Evolutionary conservation across 441 rosid genomes (phyloP).

Genomic region (Brassica balearica): DNA sequence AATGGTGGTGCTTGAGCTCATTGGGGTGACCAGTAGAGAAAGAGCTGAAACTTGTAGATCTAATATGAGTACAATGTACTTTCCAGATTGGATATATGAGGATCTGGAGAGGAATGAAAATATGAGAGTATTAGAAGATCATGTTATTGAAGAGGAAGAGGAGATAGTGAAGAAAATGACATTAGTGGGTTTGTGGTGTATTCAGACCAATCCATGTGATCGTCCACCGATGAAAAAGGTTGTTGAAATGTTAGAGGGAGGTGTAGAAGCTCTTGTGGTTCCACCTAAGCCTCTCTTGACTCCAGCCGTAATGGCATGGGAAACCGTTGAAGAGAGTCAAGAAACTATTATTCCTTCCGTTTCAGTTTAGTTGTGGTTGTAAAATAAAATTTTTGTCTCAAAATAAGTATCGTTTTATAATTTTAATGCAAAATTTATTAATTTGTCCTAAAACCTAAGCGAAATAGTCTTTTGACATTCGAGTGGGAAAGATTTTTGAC

Average conservation of each 20-base stretch:
- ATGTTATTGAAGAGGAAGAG: constrained; percentile 29
- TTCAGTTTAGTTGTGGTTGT: too few species aligned
- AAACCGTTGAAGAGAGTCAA: constrained; percentile 12
- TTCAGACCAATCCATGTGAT: constrained; percentile 48
- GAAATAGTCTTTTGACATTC: too few species aligned
- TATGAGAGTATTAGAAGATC: constrained; percentile 15
- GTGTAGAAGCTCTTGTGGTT: constrained; percentile 40
- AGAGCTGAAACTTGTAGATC: not conserved
- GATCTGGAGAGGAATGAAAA: constrained; percentile 30
- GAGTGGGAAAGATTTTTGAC: too few species aligned
- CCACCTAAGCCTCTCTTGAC: constrained; percentile 53
- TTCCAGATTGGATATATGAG: constrained; percentile 53
- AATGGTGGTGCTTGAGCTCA: constrained; percentile 54
- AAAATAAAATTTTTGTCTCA: too few species aligned
- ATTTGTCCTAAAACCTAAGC: too few species aligned
- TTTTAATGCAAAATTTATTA: too few species aligned
- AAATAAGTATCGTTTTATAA: too few species aligned
- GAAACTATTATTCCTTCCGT: too few species aligned
- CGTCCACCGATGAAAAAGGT: constrained; percentile 58
- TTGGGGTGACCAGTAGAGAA: constrained; percentile 41
- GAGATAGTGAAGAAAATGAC: constrained; percentile 50
- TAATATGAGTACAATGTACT: constrained; percentile 35
- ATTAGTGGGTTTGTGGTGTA: constrained; percentile 59
- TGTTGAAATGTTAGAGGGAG: constrained; percentile 54
- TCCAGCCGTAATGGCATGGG: not conserved